These are phyloP conservation scores for Sonneratia caseolaris DNA, from an alignment of 345 rosid species.

Conservation along the genomic window DNA sequence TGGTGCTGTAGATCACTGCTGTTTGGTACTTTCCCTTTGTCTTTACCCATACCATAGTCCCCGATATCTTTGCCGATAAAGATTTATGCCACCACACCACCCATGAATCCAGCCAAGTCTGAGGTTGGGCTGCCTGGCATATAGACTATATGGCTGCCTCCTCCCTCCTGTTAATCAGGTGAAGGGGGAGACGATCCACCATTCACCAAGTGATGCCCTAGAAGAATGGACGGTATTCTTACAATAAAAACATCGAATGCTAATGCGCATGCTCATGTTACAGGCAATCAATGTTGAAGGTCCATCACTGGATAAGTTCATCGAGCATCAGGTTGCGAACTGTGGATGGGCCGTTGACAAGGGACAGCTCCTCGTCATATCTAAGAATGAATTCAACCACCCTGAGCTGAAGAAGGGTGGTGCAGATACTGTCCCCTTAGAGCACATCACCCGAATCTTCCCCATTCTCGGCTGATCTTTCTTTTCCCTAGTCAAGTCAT, in stretches of 20 bases:
- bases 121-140: not conserved
- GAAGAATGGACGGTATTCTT: not conserved
- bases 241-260: not conserved
- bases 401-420: constrained; percentile 76
- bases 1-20: not conserved
- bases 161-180: not conserved
- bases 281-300: constrained; percentile 86
- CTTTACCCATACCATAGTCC: not conserved
- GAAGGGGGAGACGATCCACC: not conserved
- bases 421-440: constrained; percentile 60
- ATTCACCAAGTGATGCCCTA: not conserved
- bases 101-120: not conserved
- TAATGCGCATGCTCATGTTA: constrained; percentile 5
- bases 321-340: constrained; percentile 59
- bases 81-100: not conserved
- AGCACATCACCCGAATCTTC: constrained; percentile 77
- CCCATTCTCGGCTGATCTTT: constrained; percentile 71
- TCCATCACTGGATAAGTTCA: constrained; percentile 69
- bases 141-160: not conserved
- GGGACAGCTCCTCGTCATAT: constrained; percentile 49
- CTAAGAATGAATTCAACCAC: constrained; percentile 67
- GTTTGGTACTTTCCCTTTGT: not conserved
- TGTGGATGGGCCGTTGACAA: constrained; percentile 73
- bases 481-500: not conserved
- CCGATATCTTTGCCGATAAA: not conserved